Percentiles rank a stretch among this genome's conserved stretches.
phyloP scores from a whole-genome alignment of 306 rosid genomes.

The Cicer cuneatum region DNA sequence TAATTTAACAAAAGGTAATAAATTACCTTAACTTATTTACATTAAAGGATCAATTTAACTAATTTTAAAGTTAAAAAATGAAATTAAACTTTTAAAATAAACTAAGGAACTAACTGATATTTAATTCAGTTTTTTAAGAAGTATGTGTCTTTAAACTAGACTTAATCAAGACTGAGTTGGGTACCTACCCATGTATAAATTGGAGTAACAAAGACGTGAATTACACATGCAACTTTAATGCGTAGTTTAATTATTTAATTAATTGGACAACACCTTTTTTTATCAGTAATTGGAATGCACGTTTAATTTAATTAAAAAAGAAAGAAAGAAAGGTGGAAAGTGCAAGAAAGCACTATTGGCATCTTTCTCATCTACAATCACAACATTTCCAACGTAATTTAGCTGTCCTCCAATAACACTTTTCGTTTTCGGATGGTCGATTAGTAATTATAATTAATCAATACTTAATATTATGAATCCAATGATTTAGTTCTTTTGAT shows the following conservation, averaged over 20 bases:
- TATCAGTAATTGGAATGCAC: conserved; percentile 3
- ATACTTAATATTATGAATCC: neutral
- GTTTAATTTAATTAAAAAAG: conserved; percentile 10
- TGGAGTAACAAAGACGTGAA: neutral
- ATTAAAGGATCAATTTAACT: too few species aligned
- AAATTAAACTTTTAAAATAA: too few species aligned
- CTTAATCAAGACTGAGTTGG: too few species aligned
- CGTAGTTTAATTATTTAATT: neutral
- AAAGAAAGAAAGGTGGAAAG: conserved; percentile 16
- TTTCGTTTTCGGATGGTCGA: neutral
- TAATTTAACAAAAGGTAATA: too few species aligned
- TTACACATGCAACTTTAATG: neutral
- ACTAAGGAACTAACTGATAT: too few species aligned
- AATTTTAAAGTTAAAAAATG: too few species aligned
- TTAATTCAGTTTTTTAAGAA: too few species aligned
- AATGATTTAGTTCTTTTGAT: too few species aligned
- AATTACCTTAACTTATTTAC: too few species aligned
- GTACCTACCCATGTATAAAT: neutral
- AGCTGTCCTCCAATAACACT: conserved; percentile 12
- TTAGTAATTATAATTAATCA: neutral
- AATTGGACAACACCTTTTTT: neutral
- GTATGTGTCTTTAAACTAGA: too few species aligned
- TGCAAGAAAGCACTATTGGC: conserved; percentile 2
- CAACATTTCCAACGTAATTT: conserved; percentile 34
- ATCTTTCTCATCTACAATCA: conserved; percentile 14